Evolutionary conservation across 768 basidiomycete genomes (phyloP), one percentile per base, ranked within the genome.

Genomic region (Leccinum truebloodii): DNA sequence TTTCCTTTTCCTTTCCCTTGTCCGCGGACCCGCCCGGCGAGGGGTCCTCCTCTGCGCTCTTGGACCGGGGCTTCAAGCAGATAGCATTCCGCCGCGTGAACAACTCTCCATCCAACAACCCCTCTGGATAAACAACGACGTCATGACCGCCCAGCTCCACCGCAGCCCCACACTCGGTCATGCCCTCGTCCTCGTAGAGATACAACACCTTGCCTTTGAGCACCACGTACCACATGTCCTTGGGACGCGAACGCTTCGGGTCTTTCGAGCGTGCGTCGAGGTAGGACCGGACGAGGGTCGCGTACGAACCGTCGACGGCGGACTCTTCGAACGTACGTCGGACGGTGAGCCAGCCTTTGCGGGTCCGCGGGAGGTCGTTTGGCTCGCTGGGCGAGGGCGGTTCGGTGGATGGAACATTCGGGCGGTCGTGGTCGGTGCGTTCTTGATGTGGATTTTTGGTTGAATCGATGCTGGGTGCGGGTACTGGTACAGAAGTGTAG

Each of bases 151-250:
- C 81, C 58, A 98, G 78, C 71, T 96, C 91, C 49, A 98, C 82
- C n/a, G 88, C 95, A 4, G 89, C 94, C 69, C 89, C 89, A 75
- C 93, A 95, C 65, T 98, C 95, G 56, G 83, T 83, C 87, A 92
- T 92, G 16, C 79, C 81, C 76, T 97, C 94, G 74, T 95, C 92
- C 74, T 96, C 94, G 76, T 97, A 98, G 22, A 98, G 78, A 75
- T 94, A 98, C 32, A 98, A 77, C 41, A 96, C 87, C 68, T 86
- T 89, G 49, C 90, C 92, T 80, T 98, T 98, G 72, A 98, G 81
- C 7, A 89, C 93, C 56, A 89, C 91, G 72, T 88, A 97, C 87
- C 92, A 97, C 83, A 84, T 88, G 72, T 97, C 95, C 76, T 93
- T 94, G 16, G 94, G 93, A 54, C 90, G 82, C 14, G 89, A 86